phyloP scores from a whole-genome alignment of 1,284 basidiomycete species.

The Dichomitus squalens region DNA sequence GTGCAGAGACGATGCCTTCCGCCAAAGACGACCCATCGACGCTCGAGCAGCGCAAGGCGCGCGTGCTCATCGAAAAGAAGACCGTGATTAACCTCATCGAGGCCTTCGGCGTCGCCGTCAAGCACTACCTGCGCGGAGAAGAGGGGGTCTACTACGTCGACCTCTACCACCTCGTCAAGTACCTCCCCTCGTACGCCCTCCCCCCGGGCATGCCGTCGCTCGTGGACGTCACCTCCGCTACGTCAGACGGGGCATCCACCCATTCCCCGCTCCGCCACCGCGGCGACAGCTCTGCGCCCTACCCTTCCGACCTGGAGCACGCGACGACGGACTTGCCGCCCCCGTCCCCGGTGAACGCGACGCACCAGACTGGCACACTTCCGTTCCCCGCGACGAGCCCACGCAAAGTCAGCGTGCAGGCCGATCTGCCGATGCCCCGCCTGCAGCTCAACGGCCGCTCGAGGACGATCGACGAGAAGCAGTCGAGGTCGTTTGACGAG shows the following conservation, averaged over 20 bases:
- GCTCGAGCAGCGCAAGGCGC: slow-evolving; percentile 44
- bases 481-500: background rate
- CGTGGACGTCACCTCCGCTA: slow-evolving; percentile 34
- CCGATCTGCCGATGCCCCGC: slow-evolving; percentile 10
- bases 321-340: slow-evolving; percentile 1
- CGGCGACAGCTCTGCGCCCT: slow-evolving; percentile 11
- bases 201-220: slow-evolving; percentile 55
- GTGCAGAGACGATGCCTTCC: slow-evolving; percentile 28
- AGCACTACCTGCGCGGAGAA: slow-evolving; percentile 63
- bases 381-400: slow-evolving; percentile 37
- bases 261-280: slow-evolving; percentile 14
- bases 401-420: slow-evolving; percentile 20
- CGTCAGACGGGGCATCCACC: slow-evolving; percentile 15
- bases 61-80: slow-evolving; percentile 69
- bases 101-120: slow-evolving; percentile 52
- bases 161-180: slow-evolving; percentile 67
- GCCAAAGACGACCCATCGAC: slow-evolving; percentile 31
- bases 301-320: slow-evolving; percentile 1
- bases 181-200: slow-evolving; percentile 65
- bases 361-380: slow-evolving; percentile 27
- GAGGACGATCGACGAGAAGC: slow-evolving; percentile 12
- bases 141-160: slow-evolving; percentile 58
- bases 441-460: slow-evolving; percentile 13
- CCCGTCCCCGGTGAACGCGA: slow-evolving; percentile 3
- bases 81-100: slow-evolving; percentile 61